These are phyloP conservation scores for Colletotrichum eremochloae DNA, from an alignment of 2,329 filamentous ascomycete species.

Conservation along the genomic window DNA sequence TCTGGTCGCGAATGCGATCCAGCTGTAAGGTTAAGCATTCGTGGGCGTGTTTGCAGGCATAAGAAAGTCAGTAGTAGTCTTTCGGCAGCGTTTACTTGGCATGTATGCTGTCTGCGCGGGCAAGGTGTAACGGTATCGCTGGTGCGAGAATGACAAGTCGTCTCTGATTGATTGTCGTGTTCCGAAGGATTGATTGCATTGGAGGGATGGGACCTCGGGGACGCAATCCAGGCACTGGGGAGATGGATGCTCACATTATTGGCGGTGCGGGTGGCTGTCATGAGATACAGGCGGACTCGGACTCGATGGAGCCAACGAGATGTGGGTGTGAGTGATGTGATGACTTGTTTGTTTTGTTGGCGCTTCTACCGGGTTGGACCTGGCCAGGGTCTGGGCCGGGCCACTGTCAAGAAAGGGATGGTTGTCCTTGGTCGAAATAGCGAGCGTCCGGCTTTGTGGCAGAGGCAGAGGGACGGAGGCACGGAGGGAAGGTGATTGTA, in stretches of 20 bases:
- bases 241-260: slow-evolving; percentile 16
- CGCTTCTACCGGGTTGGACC: slow-evolving; percentile 18
- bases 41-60: background rate
- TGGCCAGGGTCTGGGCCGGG: background rate
- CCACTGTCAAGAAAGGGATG: slow-evolving; percentile 26
- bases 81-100: slow-evolving; percentile 5
- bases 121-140: background rate
- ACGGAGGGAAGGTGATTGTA: background rate
- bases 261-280: slow-evolving; percentile 25
- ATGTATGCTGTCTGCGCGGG: background rate
- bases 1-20: slow-evolving; percentile 34
- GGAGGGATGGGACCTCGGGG: background rate
- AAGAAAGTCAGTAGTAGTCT: background rate
- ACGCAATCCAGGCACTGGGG: slow-evolving; percentile 22
- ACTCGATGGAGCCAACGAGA: slow-evolving; percentile 24
- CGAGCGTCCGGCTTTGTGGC: background rate
- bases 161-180: slow-evolving; percentile 6
- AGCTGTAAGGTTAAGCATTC: background rate
- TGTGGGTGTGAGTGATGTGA: slow-evolving; percentile 22
- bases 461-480: background rate
- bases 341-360: slow-evolving; percentile 24
- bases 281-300: slow-evolving; percentile 17
- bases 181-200: background rate
- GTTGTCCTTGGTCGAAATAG: background rate
- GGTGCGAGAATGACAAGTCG: background rate